Conservation (phyloP, 306 rosid genomes). For the Benincasa hispida region DNA sequence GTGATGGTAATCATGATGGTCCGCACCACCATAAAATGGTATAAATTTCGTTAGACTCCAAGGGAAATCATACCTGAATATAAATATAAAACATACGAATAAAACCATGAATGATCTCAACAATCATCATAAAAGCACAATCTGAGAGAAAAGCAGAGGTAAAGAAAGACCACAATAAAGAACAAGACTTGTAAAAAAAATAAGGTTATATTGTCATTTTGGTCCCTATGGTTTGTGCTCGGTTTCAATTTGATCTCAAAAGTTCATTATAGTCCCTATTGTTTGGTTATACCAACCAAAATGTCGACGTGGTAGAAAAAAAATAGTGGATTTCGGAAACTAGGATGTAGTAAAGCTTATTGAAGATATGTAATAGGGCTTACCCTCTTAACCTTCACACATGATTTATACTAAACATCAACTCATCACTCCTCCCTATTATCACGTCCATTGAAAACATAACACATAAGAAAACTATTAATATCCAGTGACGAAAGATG, state of each 20-base stretch:
- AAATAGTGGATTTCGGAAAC: not conserved
- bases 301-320: not conserved
- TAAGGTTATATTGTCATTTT: not conserved
- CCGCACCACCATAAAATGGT: conserved; percentile 95
- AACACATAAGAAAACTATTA: not conserved
- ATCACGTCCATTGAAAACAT: not conserved
- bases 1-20: conserved; percentile 92
- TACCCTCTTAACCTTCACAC: not conserved
- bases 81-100: not conserved
- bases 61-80: conserved; percentile 71
- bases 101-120: not conserved
- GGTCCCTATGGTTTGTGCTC: not conserved
- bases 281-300: not conserved
- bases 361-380: not conserved
- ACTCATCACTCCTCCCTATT: not conserved
- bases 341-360: no score
- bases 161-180: not conserved
- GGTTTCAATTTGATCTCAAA: not conserved
- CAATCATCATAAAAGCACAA: not conserved
- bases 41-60: conserved; percentile 70
- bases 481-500: not conserved
- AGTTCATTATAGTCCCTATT: not conserved
- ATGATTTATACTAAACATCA: not conserved
- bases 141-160: not conserved
- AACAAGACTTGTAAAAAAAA: not conserved